Conservation (phyloP, 1,284 basidiomycete species). For the Austroboletus rostrupii region DNA sequence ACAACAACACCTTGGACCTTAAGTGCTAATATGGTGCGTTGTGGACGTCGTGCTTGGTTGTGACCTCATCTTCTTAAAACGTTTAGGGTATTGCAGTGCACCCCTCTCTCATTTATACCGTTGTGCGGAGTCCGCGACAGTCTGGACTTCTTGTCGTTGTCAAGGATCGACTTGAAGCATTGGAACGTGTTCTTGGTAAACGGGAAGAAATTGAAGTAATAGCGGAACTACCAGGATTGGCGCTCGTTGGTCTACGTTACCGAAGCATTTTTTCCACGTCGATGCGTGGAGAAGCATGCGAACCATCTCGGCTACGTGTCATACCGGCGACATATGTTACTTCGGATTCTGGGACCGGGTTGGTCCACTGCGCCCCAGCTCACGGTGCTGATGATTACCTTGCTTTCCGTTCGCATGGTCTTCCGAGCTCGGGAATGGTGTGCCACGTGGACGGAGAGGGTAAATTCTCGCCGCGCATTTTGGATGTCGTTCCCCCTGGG, state of each 20-base stretch:
- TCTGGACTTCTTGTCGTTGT: conserved; percentile 60
- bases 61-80: conserved; percentile 4
- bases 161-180: conserved; percentile 56
- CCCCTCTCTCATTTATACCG: conserved; percentile 66
- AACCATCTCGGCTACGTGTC: conserved; percentile 31
- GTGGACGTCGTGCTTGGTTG: neutral
- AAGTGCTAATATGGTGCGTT: conserved; percentile 86
- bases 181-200: conserved; percentile 52
- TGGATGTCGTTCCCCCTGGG: conserved; percentile 49
- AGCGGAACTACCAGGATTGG: conserved; percentile 51
- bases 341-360: conserved; percentile 86
- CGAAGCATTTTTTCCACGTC: conserved; percentile 57
- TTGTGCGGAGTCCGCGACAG: conserved; percentile 43
- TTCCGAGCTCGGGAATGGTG: conserved; percentile 44
- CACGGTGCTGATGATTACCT: conserved; percentile 94
- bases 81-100: conserved; percentile 83
- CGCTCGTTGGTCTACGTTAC: conserved; percentile 68
- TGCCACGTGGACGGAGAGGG: conserved; percentile 88
- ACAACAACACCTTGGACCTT: conserved; percentile 99
- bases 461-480: conserved; percentile 58
- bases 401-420: conserved; percentile 53
- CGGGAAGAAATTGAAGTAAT: conserved; percentile 38
- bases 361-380: conserved; percentile 94
- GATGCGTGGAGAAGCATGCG: conserved; percentile 4
- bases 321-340: conserved; percentile 74